A percentile compares a stretch with the other conserved stretches of the same genome.
These are phyloP conservation scores for Solanum hybrid DNA, from an alignment of 305 asterid genomes.

Conservation along the genomic window DNA sequence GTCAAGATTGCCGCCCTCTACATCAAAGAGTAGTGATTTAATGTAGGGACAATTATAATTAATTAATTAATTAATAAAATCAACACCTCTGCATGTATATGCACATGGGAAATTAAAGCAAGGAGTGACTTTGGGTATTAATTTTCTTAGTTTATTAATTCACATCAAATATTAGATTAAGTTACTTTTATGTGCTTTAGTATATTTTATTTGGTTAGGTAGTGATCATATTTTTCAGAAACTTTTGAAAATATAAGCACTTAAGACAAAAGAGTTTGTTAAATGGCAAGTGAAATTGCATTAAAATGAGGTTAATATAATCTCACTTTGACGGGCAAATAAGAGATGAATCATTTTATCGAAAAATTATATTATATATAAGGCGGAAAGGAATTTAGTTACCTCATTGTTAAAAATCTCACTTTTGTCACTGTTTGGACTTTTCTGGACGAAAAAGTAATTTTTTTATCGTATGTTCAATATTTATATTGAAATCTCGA, in stretches of 20 bases:
- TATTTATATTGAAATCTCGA: not conserved
- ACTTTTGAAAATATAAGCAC: slow-evolving; percentile 9
- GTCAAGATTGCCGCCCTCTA: not conserved
- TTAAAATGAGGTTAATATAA: not conserved
- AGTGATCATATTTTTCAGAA: not conserved
- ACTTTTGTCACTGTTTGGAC: not conserved
- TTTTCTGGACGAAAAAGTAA: not conserved
- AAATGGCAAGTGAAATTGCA: slow-evolving; percentile 15
- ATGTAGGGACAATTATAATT: not conserved
- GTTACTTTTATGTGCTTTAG: not conserved
- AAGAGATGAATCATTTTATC: not conserved
- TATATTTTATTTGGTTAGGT: not conserved
- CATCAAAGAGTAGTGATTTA: slow-evolving; percentile 3
- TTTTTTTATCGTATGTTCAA: not conserved
- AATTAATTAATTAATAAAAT: not conserved
- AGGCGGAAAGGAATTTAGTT: not conserved
- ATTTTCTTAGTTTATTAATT: not conserved
- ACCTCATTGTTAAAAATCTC: not conserved
- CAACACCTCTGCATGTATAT: slow-evolving; percentile 16
- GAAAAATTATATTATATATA: not conserved
- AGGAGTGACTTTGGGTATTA: not conserved
- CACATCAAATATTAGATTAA: not conserved
- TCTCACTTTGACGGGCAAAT: not conserved
- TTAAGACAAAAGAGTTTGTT: slow-evolving; percentile 21
- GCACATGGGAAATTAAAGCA: slow-evolving; percentile 12